Percentiles rank a stretch among this genome's conserved stretches.
These are phyloP conservation scores for Fragilariopsis cylindrus DNA, from an alignment of 108 stramenopile genomes.

Conservation along the genomic window DNA sequence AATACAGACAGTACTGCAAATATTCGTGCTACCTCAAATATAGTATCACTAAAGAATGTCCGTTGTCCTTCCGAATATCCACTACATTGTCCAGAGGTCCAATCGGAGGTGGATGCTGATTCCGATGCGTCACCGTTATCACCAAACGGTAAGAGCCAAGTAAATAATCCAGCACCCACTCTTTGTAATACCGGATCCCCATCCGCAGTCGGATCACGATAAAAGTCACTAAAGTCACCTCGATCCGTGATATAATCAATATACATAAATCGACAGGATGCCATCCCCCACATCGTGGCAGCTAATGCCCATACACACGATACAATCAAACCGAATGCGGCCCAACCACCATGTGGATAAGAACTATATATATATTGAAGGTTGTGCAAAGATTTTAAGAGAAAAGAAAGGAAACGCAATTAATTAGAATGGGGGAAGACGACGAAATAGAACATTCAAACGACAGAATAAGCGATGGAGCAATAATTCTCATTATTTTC, in stretches of 20 bases:
- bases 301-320: conserved; percentile 30
- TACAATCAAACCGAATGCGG: conserved; percentile 25
- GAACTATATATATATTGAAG: conserved; percentile 23
- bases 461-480: no score
- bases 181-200: conserved; percentile 23
- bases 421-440: background rate
- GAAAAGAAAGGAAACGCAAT: background rate
- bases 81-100: conserved; percentile 35
- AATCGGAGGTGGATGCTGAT: conserved; percentile 1
- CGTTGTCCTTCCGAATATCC: conserved; percentile 30
- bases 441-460: background rate
- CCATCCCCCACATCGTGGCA: conserved; percentile 34
- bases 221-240: conserved; percentile 43
- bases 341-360: conserved; percentile 43
- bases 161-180: conserved; percentile 38
- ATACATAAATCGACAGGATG: conserved; percentile 35
- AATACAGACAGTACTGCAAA: conserved; percentile 36
- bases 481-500: background rate
- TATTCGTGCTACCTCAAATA: conserved; percentile 36
- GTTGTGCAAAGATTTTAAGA: background rate
- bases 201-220: conserved; percentile 29
- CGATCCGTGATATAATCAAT: conserved; percentile 32
- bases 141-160: conserved; percentile 34
- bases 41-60: conserved; percentile 26
- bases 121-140: conserved; percentile 2